Evolutionary conservation across 805 yeast genomes (phyloP).

Genomic region (Wickerhamiella dianesei): DNA sequence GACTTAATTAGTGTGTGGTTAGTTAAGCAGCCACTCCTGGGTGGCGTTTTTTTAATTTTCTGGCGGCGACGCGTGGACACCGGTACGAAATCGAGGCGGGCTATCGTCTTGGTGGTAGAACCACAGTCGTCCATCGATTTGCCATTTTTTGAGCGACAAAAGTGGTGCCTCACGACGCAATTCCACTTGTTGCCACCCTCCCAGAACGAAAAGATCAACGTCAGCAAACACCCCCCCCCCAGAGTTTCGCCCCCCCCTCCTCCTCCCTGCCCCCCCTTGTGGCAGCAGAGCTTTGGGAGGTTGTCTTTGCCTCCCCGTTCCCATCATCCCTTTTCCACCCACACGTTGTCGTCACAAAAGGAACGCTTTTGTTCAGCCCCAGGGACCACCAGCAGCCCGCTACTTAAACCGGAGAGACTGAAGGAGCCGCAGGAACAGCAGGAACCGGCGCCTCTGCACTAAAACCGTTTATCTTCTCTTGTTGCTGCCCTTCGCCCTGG

Average conservation of each 20-base stretch:
- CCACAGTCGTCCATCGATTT: too few relatives aligned
- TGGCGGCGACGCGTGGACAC: too few relatives aligned
- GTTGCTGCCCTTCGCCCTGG: background rate
- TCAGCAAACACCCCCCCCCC: background rate
- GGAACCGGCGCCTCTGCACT: too few relatives aligned
- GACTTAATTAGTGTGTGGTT: background rate
- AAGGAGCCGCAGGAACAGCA: too few relatives aligned
- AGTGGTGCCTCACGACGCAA: too few relatives aligned
- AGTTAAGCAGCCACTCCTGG: background rate
- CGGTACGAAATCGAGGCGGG: too few relatives aligned
- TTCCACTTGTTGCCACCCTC: background rate
- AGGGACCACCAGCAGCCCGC: too few relatives aligned
- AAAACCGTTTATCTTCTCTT: background rate
- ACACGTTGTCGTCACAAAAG: background rate
- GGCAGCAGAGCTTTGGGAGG: background rate
- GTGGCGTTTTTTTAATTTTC: background rate
- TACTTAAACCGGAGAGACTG: too few relatives aligned
- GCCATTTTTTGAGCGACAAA: too few relatives aligned
- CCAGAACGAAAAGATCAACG: background rate
- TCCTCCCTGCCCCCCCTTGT: background rate
- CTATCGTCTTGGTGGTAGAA: too few relatives aligned
- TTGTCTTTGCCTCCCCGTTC: background rate
- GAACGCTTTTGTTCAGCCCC: too few relatives aligned
- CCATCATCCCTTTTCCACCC: background rate
- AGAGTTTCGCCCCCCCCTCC: too few relatives aligned